phyloP scores from a whole-genome alignment of 495 filamentous ascomycete genomes.

The Cudoniella acicularis region DNA sequence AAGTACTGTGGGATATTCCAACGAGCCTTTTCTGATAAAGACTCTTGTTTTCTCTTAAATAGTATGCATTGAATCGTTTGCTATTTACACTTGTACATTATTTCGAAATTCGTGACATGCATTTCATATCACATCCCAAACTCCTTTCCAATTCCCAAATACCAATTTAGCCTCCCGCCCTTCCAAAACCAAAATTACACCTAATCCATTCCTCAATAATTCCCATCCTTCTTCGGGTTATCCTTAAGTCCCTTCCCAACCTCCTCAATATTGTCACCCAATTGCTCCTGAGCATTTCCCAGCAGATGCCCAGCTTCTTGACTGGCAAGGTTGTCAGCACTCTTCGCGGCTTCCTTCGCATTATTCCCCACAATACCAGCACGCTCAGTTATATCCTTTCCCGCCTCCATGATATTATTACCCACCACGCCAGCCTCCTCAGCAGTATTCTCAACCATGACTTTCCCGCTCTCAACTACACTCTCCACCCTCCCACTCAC shows the following conservation, averaged over 20 bases:
- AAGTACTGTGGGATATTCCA: too few species aligned
- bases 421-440: background rate
- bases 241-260: conserved; percentile 18
- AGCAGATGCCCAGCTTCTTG: conserved; percentile 17
- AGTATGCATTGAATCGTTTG: too few species aligned
- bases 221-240: too few species aligned
- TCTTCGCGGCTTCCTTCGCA: conserved; percentile 8
- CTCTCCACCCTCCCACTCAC: background rate
- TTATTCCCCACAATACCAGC: conserved; percentile 10
- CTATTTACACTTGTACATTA: too few species aligned
- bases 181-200: too few species aligned
- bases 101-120: too few species aligned
- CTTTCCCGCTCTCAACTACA: conserved; percentile 4
- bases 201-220: too few species aligned
- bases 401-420: conserved; percentile 9
- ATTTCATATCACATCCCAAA: too few species aligned
- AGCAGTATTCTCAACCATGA: background rate
- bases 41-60: too few species aligned
- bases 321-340: conserved; percentile 5
- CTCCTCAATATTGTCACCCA: conserved; percentile 16
- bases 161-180: too few species aligned
- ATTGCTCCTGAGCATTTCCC: conserved; percentile 17
- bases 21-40: too few species aligned
- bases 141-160: too few species aligned
- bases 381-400: conserved; percentile 13